A percentile compares a stretch with the other conserved stretches of the same genome.
phyloP scores from a whole-genome alignment of 108 stramenopile genomes.

The Nitzschia inconspicua region DNA sequence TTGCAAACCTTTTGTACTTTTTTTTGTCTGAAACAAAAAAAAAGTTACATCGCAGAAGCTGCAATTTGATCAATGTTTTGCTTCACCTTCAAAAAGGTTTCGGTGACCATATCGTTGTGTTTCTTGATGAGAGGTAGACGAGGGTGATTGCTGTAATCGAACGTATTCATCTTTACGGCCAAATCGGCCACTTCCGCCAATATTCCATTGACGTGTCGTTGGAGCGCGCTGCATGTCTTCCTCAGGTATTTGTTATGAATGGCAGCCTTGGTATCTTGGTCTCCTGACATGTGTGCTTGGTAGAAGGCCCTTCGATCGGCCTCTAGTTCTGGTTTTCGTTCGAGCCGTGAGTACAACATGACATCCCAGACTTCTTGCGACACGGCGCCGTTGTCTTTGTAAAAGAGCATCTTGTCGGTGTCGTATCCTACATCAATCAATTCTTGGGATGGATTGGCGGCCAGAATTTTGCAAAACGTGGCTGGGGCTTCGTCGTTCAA shows the following conservation, averaged over 20 bases:
- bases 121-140: slow-evolving; percentile 49
- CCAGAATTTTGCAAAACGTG: slow-evolving; percentile 22
- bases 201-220: slow-evolving; percentile 33
- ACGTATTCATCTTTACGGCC: slow-evolving; percentile 31
- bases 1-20: too few relatives aligned
- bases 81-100: slow-evolving; percentile 54
- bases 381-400: slow-evolving; percentile 23
- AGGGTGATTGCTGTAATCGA: slow-evolving; percentile 34
- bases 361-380: slow-evolving; percentile 31
- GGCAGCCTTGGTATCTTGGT: slow-evolving; percentile 34
- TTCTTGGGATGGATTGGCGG: slow-evolving; percentile 27
- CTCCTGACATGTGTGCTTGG: slow-evolving; percentile 46
- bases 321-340: slow-evolving; percentile 23
- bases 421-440: slow-evolving; percentile 37
- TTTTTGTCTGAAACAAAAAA: too few relatives aligned
- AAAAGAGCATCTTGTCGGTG: slow-evolving; percentile 28
- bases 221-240: slow-evolving; percentile 24
- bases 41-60: too few relatives aligned
- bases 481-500: slow-evolving; percentile 32
- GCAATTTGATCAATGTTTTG: slow-evolving; percentile 33
- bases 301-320: slow-evolving; percentile 42
- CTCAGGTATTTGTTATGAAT: slow-evolving; percentile 45
- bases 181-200: slow-evolving; percentile 36
- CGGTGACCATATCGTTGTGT: slow-evolving; percentile 60
- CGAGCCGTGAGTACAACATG: slow-evolving; percentile 25